Base-by-base conservation (phyloP, 768 basidiomycete genomes). In the Macrolepiota albuminosa region DNA sequence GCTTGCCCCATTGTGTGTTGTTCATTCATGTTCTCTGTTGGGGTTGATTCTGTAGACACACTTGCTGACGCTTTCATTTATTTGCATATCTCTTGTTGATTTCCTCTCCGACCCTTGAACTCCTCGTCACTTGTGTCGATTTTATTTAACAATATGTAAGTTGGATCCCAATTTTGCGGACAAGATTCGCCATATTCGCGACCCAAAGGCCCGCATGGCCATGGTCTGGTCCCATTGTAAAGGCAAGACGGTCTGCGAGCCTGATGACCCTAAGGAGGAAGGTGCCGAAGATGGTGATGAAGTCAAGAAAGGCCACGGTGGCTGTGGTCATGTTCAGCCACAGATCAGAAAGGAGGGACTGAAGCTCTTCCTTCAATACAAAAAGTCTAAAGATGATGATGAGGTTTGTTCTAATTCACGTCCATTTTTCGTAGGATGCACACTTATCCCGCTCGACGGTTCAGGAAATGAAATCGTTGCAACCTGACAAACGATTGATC, bases 281-380 rank as follows among this genome's bases (percentile, higher is more conserved):
- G 86, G 84, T 59, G 89, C 84, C 34, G 88, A 78, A 37, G 86
- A 83, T 14, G 78, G 75, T 42, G 88, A 86, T 43, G 93, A 92
- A 63, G 79, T 84, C 50, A 93, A 92, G 78, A 90, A 87, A 69
- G 93, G 93, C 2, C 97, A 98, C 62, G 95, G 94, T n/a, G 97
- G 97, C 16, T 98, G 97, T 73, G 97, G 97, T 47, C 93, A 95
- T 68, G 73, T 81, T 31, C 97, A 99, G 72, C 97, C 97, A 0
- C 77, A 81, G 54, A 84, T 98, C 67, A 78, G 97, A 62, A 98
- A 95, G 76, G 97, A 99, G 71, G 97, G 93, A 11, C 73, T 98
- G 61, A 98, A 98, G 75, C 79, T 98, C 31, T 95, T 95, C 68
- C 84, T 94, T 26, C 92, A 96, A 63, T 95, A 95, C 79, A 98